Percentiles rank a stretch among this genome's conserved stretches.
These are phyloP conservation scores for Staphylotrichum longicolle DNA, from an alignment of 495 filamentous ascomycete genomes.

Conservation along the genomic window DNA sequence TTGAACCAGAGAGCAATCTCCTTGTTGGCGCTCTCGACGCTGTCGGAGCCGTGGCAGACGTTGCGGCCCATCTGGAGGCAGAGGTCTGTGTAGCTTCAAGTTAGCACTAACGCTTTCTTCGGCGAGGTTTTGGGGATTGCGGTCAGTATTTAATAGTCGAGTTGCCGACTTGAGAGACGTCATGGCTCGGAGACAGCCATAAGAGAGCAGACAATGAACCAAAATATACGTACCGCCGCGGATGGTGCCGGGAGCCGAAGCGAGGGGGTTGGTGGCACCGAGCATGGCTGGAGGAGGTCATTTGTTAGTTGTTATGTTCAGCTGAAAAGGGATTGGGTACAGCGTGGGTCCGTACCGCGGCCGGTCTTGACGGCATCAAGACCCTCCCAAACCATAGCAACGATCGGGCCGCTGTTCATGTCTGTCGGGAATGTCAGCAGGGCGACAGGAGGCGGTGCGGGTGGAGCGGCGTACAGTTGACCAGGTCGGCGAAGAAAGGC, in stretches of 20 bases:
- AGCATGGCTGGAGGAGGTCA: slow-evolving; percentile 62
- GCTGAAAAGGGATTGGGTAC: background rate
- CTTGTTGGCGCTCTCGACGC: slow-evolving; percentile 97
- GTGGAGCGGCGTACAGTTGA: slow-evolving; percentile 62
- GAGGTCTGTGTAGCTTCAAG: slow-evolving; percentile 9
- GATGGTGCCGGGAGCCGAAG: slow-evolving; percentile 92
- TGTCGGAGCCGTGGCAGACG: slow-evolving; percentile 99
- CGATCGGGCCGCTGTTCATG: slow-evolving; percentile 95
- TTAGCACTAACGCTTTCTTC: too few species aligned
- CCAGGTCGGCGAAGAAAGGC: slow-evolving; percentile 93
- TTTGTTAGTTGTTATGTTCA: slow-evolving; percentile 21
- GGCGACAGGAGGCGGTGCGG: slow-evolving; percentile 8
- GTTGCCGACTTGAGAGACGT: too few species aligned
- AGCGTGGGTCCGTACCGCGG: slow-evolving; percentile 56
- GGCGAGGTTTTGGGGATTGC: background rate
- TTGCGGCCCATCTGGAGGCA: slow-evolving; percentile 84
- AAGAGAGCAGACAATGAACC: background rate
- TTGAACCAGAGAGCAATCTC: slow-evolving; percentile 98
- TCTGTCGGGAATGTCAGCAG: slow-evolving; percentile 54
- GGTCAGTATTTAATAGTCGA: background rate
- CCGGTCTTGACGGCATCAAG: slow-evolving; percentile 97
- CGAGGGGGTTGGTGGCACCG: slow-evolving; percentile 96
- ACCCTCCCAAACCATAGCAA: slow-evolving; percentile 99
- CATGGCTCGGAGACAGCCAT: too few species aligned
- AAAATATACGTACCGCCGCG: slow-evolving; percentile 53